Evolutionary conservation across 2,329 filamentous ascomycete genomes (phyloP), one percentile per base, ranked within the genome.

Genomic region (Calonectria henricotiae): DNA sequence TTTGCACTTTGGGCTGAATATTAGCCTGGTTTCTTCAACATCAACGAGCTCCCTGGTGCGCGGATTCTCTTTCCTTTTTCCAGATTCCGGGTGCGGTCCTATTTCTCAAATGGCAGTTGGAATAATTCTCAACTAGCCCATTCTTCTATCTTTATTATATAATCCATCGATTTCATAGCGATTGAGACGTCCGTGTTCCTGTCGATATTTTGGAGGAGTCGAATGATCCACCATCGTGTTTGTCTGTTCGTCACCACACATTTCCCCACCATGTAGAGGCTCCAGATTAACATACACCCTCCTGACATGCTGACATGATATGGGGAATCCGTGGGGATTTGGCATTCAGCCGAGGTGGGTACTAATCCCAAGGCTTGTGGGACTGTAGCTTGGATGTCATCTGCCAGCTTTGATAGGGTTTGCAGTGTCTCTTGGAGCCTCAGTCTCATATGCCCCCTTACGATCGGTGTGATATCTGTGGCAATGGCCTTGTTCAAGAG

Each of bases 1-100:
- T 32, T 32, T 32, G 27, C 47, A 51, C 11, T 32, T 51, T 6
- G 27, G 15, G n/a, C 47, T 25, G 27, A 65, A 65, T n/a, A 51
- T 20, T 1, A 65, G 4, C 8, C 23, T 44, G n/a, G 58, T 30
- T 17, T 58, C 7, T 17, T 46, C 27, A n/a, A 65, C n/a, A 6
- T n/a, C n/a, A 2, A 12, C 5, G 17, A 65, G 49, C 3, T 58
- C 49, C 2, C 5, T 35, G 39, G 47, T 58, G n/a, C 39, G 39
- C 20, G 49, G 47, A 11, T 20, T 20, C 1, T 20, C 20, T 20
- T 20, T 20, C 20, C 20, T 20, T 20, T 30, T 30, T 30, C 27
- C 27, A 30, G 27, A 30, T 20, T 20, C 20, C 20, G 20, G 20
- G 20, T 20, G 20, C 1, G 20, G 20, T 20, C 27, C 27, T 30